phyloP scores from a whole-genome alignment of 495 filamentous ascomycete genomes.

The Xylaria nigripes region DNA sequence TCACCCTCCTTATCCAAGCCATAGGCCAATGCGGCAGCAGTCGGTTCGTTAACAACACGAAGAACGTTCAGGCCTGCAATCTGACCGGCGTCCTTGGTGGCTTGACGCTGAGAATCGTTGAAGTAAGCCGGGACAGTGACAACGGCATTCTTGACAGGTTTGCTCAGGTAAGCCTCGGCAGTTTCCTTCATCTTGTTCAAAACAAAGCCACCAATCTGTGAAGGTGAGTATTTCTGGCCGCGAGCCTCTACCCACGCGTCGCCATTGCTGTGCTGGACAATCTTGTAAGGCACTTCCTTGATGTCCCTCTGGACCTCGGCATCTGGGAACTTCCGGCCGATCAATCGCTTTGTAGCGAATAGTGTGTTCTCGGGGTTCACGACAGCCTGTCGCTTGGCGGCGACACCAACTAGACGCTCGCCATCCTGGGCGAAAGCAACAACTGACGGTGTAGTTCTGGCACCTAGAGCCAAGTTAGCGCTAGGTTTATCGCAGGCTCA shows the following conservation, averaged over 20 bases:
- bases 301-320: conserved; percentile 95
- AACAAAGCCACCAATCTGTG: conserved; percentile 95
- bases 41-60: conserved; percentile 95
- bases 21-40: conserved; percentile 89
- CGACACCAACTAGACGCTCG: conserved; percentile 94
- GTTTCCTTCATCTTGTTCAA: conserved; percentile 99
- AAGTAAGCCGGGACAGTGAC: conserved; percentile 97
- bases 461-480: conserved; percentile 47
- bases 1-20: conserved; percentile 91
- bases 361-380: conserved; percentile 99
- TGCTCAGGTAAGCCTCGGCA: conserved; percentile 82
- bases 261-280: conserved; percentile 94
- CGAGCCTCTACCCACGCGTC: conserved; percentile 97
- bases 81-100: conserved; percentile 95
- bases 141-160: conserved; percentile 85
- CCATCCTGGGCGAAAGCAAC: conserved; percentile 96
- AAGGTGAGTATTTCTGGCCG: conserved; percentile 95
- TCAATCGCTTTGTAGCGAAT: conserved; percentile 98
- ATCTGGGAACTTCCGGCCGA: conserved; percentile 97
- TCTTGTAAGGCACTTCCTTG: conserved; percentile 98
- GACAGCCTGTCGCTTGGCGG: conserved; percentile 97
- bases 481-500: not conserved
- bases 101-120: conserved; percentile 96
- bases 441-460: conserved; percentile 91
- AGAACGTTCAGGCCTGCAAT: conserved; percentile 93